Percentiles rank a stretch among this genome's conserved stretches.
Conservation (phyloP, 352 stramenopile species). For the Globisporangium solare region DNA sequence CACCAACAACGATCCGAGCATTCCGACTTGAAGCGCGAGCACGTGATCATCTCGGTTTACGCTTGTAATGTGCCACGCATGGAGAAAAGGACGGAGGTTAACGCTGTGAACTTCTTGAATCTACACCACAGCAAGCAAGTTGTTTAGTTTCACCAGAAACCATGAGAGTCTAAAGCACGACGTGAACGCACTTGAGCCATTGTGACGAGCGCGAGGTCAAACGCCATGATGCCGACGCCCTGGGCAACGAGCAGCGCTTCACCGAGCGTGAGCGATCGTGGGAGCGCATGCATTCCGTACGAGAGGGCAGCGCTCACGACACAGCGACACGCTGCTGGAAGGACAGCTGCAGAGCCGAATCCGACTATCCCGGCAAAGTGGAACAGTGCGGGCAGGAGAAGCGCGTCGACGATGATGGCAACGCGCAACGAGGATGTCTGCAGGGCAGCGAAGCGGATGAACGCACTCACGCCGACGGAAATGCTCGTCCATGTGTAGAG, state of each 20-base stretch:
- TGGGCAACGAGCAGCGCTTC: slow-evolving; percentile 68
- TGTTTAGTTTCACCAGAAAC: no score
- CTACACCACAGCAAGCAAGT: neutral
- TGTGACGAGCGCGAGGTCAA: slow-evolving; percentile 51
- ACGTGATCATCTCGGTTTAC: slow-evolving; percentile 36
- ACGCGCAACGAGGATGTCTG: slow-evolving; percentile 29
- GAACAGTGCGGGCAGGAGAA: slow-evolving; percentile 27
- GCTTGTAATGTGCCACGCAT: slow-evolving; percentile 23
- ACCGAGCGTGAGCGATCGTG: slow-evolving; percentile 67
- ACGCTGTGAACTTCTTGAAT: neutral
- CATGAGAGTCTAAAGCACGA: neutral
- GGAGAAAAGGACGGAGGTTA: neutral
- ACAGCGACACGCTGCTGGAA: slow-evolving; percentile 30
- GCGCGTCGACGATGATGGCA: slow-evolving; percentile 32
- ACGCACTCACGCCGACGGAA: slow-evolving; percentile 36
- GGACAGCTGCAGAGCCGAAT: slow-evolving; percentile 24
- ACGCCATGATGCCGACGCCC: slow-evolving; percentile 38
- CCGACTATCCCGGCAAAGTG: slow-evolving; percentile 14
- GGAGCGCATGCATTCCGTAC: slow-evolving; percentile 36
- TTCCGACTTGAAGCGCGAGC: slow-evolving; percentile 56
- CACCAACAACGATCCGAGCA: slow-evolving; percentile 43
- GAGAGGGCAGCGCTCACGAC: slow-evolving; percentile 31
- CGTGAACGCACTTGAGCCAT: slow-evolving; percentile 27
- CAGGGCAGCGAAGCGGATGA: slow-evolving; percentile 42
- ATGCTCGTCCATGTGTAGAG: slow-evolving; percentile 57